Conservation (phyloP, 192 early-diverging fungal genomes). For the Coemansia sp. region DNA sequence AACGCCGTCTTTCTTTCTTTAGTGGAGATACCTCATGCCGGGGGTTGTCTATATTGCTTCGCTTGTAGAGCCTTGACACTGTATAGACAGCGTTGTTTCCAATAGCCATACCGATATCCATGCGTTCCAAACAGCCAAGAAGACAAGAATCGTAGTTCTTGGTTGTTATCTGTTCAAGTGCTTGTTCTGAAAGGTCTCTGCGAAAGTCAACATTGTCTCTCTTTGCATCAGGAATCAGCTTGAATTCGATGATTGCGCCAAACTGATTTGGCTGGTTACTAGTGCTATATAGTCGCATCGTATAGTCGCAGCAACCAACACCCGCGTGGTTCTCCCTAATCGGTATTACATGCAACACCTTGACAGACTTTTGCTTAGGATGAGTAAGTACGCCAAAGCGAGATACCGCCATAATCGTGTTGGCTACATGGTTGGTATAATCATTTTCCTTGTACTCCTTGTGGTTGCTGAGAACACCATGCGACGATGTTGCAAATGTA, state of each 20-base stretch:
- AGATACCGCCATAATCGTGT: slow-evolving; percentile 30
- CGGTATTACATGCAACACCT: slow-evolving; percentile 17
- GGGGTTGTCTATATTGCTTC: neutral
- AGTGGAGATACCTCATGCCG: neutral
- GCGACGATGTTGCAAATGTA: slow-evolving; percentile 24
- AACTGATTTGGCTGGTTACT: slow-evolving; percentile 17
- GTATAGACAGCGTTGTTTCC: slow-evolving; percentile 15
- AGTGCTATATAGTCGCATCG: slow-evolving; percentile 22
- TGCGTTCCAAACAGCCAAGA: slow-evolving; percentile 12
- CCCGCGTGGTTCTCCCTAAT: slow-evolving; percentile 18
- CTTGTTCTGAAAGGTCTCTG: slow-evolving; percentile 7
- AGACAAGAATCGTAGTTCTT: slow-evolving; percentile 16
- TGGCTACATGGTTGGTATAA: slow-evolving; percentile 46
- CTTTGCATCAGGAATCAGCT: slow-evolving; percentile 2
- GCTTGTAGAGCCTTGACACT: slow-evolving; percentile 8
- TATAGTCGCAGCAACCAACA: slow-evolving; percentile 22
- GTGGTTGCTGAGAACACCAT: slow-evolving; percentile 44
- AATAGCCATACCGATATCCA: slow-evolving; percentile 19
- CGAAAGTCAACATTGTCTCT: neutral
- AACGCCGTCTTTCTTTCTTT: neutral
- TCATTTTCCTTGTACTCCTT: slow-evolving; percentile 31
- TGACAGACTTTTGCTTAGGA: slow-evolving; percentile 22
- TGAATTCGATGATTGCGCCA: slow-evolving; percentile 17
- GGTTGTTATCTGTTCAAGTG: neutral
- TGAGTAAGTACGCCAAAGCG: slow-evolving; percentile 38